Percentiles rank a stretch among this genome's conserved stretches.
These are phyloP conservation scores for Leptosphaerulina australis DNA, from an alignment of 2,329 filamentous ascomycete species.

Conservation along the genomic window DNA sequence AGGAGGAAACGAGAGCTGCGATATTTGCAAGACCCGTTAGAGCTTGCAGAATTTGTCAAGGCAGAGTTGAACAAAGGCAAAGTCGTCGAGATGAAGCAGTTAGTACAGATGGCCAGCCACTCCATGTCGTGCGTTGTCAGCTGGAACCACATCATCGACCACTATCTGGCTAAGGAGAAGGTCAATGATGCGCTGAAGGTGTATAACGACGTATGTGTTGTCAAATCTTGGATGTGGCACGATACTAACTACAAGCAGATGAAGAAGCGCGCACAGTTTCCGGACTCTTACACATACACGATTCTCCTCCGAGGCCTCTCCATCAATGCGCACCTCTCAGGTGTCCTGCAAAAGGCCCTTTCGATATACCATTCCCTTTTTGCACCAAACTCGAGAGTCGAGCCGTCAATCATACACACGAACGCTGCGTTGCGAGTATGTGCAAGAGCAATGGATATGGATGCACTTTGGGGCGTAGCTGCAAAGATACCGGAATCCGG, in stretches of 20 bases:
- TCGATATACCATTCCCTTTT: slow-evolving; percentile 79
- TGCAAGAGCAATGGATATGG: slow-evolving; percentile 73
- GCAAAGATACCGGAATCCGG: slow-evolving; percentile 71
- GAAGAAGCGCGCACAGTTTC: slow-evolving; percentile 87
- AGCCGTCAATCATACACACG: slow-evolving; percentile 79
- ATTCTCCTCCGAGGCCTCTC: slow-evolving; percentile 79
- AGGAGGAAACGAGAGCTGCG: slow-evolving; percentile 62
- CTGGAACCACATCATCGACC: slow-evolving; percentile 86
- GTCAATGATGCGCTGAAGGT: slow-evolving; percentile 73
- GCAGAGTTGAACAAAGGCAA: slow-evolving; percentile 64
- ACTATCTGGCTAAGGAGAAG: slow-evolving; percentile 66
- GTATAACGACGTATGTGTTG: slow-evolving; percentile 77
- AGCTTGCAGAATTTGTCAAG: slow-evolving; percentile 71
- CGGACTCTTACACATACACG: slow-evolving; percentile 83
- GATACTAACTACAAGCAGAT: slow-evolving; percentile 60
- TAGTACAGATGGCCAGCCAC: slow-evolving; percentile 73
- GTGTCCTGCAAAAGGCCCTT: slow-evolving; percentile 71
- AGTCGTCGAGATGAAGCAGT: slow-evolving; percentile 68
- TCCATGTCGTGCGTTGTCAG: slow-evolving; percentile 70
- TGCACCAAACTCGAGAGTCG: slow-evolving; percentile 65
- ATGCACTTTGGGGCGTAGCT: slow-evolving; percentile 78
- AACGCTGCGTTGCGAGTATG: slow-evolving; percentile 90
- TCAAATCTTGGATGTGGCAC: not conserved
- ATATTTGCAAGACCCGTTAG: slow-evolving; percentile 71
- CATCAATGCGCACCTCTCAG: slow-evolving; percentile 61